These are phyloP conservation scores for Craterostigma plantagineum DNA, from an alignment of 257 asterid genomes.

Conservation along the genomic window DNA sequence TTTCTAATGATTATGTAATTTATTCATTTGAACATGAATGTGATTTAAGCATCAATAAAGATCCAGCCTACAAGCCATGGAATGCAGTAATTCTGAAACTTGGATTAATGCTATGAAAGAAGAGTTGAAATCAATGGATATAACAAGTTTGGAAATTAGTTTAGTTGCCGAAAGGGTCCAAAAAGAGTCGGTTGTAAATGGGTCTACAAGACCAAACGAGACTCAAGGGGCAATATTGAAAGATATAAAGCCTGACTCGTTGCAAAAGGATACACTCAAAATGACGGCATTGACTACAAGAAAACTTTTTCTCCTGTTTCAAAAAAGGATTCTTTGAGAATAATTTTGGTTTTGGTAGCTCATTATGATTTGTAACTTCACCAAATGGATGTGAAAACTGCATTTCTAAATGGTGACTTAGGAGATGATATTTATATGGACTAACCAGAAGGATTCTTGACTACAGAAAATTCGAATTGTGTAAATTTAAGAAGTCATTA, in stretches of 20 bases:
- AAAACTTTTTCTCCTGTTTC: background rate
- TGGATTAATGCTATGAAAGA: background rate
- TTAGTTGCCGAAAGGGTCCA: background rate
- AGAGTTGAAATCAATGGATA: background rate
- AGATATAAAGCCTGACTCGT: background rate
- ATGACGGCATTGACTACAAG: background rate
- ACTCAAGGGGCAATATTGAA: background rate
- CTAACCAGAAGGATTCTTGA: background rate
- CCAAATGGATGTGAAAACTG: constrained; percentile 1
- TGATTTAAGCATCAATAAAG: background rate
- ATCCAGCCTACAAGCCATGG: background rate
- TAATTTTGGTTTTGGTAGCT: background rate
- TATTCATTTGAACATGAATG: background rate
- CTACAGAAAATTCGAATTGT: background rate
- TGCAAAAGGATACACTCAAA: no score
- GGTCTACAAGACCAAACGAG: background rate
- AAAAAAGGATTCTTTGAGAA: background rate
- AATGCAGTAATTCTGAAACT: background rate
- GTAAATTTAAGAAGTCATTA: background rate
- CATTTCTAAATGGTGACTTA: background rate
- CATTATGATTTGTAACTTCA: background rate
- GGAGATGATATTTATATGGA: background rate
- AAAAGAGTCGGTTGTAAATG: background rate
- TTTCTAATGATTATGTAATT: background rate
- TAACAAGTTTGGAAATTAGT: background rate